A percentile compares a stretch with the other conserved stretches of the same genome.
Conservation (phyloP, 2,329 filamentous ascomycete genomes). For the Penicillium hordei region DNA sequence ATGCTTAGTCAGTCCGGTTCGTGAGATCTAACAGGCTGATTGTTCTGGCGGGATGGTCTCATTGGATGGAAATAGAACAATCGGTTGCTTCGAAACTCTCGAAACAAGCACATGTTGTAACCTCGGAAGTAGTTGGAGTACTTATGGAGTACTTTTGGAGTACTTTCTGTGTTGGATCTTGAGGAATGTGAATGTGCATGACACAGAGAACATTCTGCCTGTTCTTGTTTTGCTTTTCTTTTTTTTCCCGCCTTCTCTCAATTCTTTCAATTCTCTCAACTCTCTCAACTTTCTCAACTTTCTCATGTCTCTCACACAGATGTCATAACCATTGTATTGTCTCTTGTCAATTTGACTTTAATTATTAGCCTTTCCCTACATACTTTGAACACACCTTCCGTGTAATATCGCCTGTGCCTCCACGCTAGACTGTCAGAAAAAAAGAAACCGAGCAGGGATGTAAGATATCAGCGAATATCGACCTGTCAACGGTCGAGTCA, state of each 20-base stretch:
- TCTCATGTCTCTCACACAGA: not conserved
- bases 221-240: too few species aligned
- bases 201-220: not conserved
- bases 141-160: too few species aligned
- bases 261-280: not conserved
- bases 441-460: conserved; percentile 4
- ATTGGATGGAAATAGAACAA: conserved; percentile 3
- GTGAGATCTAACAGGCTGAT: conserved; percentile 15
- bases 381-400: not conserved
- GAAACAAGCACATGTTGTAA: too few species aligned
- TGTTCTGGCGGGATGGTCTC: not conserved
- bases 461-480: conserved; percentile 3
- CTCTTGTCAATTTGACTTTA: not conserved
- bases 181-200: not conserved
- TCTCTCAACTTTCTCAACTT: not conserved
- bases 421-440: conserved; percentile 11
- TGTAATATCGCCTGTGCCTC: not conserved
- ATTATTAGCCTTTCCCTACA: not conserved
- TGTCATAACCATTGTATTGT: not conserved
- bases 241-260: not conserved
- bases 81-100: too few species aligned
- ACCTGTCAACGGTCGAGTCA: conserved; percentile 21
- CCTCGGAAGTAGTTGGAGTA: too few species aligned
- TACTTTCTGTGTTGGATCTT: not conserved
- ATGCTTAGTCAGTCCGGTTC: conserved; percentile 7